These are phyloP conservation scores for Metarhizium album DNA, from an alignment of 2,329 filamentous ascomycete species.

Conservation along the genomic window DNA sequence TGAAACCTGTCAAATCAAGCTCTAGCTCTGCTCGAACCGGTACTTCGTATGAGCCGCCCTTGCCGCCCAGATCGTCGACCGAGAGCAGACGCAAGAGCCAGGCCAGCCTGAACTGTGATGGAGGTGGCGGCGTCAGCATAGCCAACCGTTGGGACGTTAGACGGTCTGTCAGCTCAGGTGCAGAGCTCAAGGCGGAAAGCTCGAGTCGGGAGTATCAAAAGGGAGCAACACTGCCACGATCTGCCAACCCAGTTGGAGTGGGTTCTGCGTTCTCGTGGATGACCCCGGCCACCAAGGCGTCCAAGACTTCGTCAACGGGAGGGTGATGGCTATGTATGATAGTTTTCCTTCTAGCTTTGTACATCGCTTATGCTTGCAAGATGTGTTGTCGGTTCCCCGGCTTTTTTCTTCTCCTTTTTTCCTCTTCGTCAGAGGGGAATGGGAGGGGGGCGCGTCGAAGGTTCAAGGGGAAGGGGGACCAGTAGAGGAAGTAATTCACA, in stretches of 20 bases:
- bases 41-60: constrained; percentile 40
- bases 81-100: constrained; percentile 47
- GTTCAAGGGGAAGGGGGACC: background rate
- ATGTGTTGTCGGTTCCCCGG: background rate
- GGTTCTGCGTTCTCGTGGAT: constrained; percentile 93
- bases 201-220: constrained; percentile 27
- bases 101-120: constrained; percentile 21
- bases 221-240: constrained; percentile 36
- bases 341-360: background rate
- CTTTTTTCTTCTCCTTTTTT: background rate
- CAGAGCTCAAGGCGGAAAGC: constrained; percentile 25
- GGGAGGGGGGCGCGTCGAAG: too few species aligned
- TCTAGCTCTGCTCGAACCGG: constrained; percentile 42
- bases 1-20: constrained; percentile 63
- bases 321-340: constrained; percentile 10
- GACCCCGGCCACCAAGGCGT: constrained; percentile 38
- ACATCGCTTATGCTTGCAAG: background rate
- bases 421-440: too few species aligned
- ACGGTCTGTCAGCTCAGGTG: constrained; percentile 34
- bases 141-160: constrained; percentile 44
- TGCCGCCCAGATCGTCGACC: constrained; percentile 31
- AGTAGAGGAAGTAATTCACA: constrained; percentile 11
- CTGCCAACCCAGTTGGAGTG: constrained; percentile 78
- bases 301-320: constrained; percentile 24
- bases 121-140: constrained; percentile 15